Base-by-base conservation (phyloP, 2,329 filamentous ascomycete species). In the Didymella glomerata region DNA sequence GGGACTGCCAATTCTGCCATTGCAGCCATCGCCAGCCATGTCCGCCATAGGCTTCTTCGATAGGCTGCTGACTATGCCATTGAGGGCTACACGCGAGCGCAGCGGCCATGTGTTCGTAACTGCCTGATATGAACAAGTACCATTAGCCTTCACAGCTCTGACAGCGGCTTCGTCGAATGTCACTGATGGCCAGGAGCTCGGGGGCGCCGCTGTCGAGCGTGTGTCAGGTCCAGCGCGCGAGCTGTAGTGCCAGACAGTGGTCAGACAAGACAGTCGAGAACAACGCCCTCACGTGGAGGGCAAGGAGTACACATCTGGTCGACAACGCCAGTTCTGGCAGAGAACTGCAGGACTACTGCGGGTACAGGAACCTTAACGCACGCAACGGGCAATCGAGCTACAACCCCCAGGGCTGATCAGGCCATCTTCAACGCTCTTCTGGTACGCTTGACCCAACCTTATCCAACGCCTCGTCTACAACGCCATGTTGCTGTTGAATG, bases 361-460 rank as follows among this genome's bases (percentile, higher is more conserved):
- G 25, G 47, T 41, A 32, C 24, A 32, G 13, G 32, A 51, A 51
- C 41, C 32, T 36, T 32, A 44, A 32, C 24, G 10, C 32, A 56
- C 54, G 25, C 54, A 50, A 46, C 25, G 34, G 41, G 41, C 41
- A 47, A 41, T 27, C 20, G 25, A 57, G 47, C 47, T 40, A 18
- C 47, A 41, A 20, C 9, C 14, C 16, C 16, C 48, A 47, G 42
- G 48, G 48, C 54, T 48, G 48, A 48, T 42, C 44, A 36, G 42
- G 13, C 48, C 48, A 36, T 25, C 9, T 11, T 13, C 34, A 34
- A 24, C 36, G n/a, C 48, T 48, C 54, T 52, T 51, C n/a, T 48
- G 54, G 48, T 57, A 52, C 54, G 44, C 48, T 57, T 52, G 36
- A 25, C 32, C 36, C 36, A 44, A 28, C 24, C 22, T 22, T 18